Evolutionary conservation across 768 basidiomycete genomes (phyloP).

Genomic region (Termitomyces bulborhizus): DNA sequence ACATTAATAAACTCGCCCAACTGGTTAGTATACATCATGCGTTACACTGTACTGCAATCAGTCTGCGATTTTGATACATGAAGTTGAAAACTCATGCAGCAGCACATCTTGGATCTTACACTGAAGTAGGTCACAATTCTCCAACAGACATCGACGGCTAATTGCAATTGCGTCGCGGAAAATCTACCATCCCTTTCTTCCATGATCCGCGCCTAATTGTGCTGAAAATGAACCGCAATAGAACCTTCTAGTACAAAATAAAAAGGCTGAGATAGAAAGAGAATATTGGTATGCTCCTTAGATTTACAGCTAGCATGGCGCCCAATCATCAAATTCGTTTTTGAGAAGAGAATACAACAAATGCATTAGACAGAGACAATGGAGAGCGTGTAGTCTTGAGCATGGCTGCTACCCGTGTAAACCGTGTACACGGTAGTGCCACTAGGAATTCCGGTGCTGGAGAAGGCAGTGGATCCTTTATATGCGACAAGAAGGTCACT

Average conservation of each 20-base stretch:
- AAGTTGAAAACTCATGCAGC: slow-evolving; percentile 32
- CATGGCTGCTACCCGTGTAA: slow-evolving; percentile 27
- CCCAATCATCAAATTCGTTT: not conserved
- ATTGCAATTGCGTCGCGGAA: slow-evolving; percentile 43
- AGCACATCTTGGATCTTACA: slow-evolving; percentile 27
- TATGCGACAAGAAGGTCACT: slow-evolving; percentile 41
- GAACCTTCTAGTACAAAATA: slow-evolving; percentile 37
- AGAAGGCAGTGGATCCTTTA: slow-evolving; percentile 42
- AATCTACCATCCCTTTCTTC: slow-evolving; percentile 24
- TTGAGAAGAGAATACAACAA: not conserved
- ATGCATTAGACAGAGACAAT: slow-evolving; percentile 27
- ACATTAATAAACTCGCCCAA: not conserved
- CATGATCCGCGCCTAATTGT: slow-evolving; percentile 26
- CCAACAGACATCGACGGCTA: too few species aligned
- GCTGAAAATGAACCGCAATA: slow-evolving; percentile 39
- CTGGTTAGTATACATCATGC: too few species aligned
- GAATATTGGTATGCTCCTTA: slow-evolving; percentile 23
- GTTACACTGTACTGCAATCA: slow-evolving; percentile 59
- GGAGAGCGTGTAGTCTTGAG: slow-evolving; percentile 30
- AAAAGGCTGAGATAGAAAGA: slow-evolving; percentile 38
- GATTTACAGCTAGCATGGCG: not conserved
- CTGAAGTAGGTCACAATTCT: too few species aligned
- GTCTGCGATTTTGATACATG: slow-evolving; percentile 55
- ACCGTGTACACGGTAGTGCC: slow-evolving; percentile 37
- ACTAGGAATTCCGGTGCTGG: slow-evolving; percentile 46